These are phyloP conservation scores for Leccinum arenicola DNA, from an alignment of 768 basidiomycete species.

Conservation along the genomic window DNA sequence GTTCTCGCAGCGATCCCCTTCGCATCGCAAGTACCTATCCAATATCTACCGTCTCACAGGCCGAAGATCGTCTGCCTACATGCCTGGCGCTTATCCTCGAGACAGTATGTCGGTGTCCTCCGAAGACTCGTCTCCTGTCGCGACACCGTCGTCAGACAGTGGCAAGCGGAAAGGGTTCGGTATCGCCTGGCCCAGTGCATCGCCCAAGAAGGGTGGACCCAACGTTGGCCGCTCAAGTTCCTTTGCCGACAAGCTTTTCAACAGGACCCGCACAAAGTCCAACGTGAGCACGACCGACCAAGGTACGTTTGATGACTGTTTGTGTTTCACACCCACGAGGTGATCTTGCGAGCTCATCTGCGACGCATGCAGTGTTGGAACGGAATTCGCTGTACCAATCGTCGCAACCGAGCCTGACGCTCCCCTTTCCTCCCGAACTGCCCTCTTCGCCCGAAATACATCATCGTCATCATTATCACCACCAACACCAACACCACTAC, in stretches of 20 bases:
- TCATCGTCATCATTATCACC: background rate
- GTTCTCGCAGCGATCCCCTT: constrained; percentile 50
- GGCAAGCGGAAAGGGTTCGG: constrained; percentile 32
- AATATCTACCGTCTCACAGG: constrained; percentile 45
- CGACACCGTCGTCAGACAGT: constrained; percentile 51
- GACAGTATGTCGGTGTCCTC: constrained; percentile 65
- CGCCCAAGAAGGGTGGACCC: constrained; percentile 49
- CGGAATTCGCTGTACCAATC: constrained; percentile 28
- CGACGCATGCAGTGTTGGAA: constrained; percentile 13
- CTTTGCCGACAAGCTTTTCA: constrained; percentile 61
- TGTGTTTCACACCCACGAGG: background rate
- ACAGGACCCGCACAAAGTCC: constrained; percentile 52
- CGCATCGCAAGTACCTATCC: constrained; percentile 45
- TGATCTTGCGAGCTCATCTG: background rate
- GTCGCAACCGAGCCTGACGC: constrained; percentile 22
- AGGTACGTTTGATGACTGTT: constrained; percentile 34
- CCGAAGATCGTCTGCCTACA: constrained; percentile 37
- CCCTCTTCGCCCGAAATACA: background rate
- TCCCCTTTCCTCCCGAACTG: constrained; percentile 20
- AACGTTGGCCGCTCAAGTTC: constrained; percentile 48
- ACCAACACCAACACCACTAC: background rate
- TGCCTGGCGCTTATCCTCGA: constrained; percentile 45
- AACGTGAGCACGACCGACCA: constrained; percentile 43
- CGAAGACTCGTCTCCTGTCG: constrained; percentile 62
- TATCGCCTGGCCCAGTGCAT: constrained; percentile 46